Evolutionary conservation across 108 stramenopile genomes (phyloP).

Genomic region (Conticribra weissflogii): DNA sequence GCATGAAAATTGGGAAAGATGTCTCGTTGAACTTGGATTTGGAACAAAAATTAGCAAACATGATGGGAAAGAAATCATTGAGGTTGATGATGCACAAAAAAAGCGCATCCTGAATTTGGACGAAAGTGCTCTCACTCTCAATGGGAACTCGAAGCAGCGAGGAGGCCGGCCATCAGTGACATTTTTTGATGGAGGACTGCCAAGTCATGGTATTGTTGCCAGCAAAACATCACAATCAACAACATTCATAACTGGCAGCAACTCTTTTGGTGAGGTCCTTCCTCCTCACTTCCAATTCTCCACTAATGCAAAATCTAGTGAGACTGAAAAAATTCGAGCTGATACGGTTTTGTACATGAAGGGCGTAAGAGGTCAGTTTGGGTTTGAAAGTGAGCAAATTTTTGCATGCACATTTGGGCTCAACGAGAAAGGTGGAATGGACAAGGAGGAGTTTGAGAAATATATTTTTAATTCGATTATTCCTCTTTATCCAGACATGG

Average conservation of each 20-base stretch:
- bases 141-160: neutral
- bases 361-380: slow-evolving; percentile 7
- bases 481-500: slow-evolving; percentile 11
- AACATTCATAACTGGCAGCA: slow-evolving; percentile 8
- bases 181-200: neutral
- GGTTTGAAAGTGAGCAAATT: neutral
- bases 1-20: too few species aligned
- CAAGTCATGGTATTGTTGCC: neutral
- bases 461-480: slow-evolving; percentile 9
- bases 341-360: neutral
- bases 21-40: too few species aligned
- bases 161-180: neutral
- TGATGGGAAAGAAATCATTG: too few species aligned
- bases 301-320: slow-evolving; percentile 1
- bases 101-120: too few species aligned
- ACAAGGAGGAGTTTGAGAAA: slow-evolving; percentile 7
- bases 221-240: neutral
- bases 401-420: slow-evolving; percentile 16
- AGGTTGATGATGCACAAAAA: too few species aligned
- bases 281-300: slow-evolving; percentile 21
- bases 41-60: too few species aligned
- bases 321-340: neutral
- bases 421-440: slow-evolving; percentile 38
- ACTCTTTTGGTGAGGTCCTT: slow-evolving; percentile 5
- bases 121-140: too few species aligned